A percentile compares a stretch with the other conserved stretches of the same genome.
Conservation (phyloP, 495 filamentous ascomycete genomes). For the Thozetella sp. region DNA sequence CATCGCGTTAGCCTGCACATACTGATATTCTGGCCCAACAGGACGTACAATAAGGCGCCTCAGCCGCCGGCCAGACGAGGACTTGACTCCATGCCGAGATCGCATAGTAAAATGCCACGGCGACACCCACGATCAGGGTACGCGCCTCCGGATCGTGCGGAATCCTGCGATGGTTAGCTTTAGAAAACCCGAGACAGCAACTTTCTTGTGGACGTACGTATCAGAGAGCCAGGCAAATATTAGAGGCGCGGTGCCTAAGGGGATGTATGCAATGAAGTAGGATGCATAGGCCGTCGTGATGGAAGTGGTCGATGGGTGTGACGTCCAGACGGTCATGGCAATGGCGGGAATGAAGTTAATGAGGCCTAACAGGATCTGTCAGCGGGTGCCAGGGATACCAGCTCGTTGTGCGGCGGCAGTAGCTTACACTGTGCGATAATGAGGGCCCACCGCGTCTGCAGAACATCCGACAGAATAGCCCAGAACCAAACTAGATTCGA, state of each 20-base stretch:
- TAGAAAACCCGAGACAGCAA: neutral
- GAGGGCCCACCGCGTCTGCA: slow-evolving; percentile 35
- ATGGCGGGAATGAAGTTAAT: slow-evolving; percentile 38
- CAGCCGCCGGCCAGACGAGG: slow-evolving; percentile 39
- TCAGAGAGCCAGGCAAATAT: slow-evolving; percentile 37
- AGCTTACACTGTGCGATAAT: slow-evolving; percentile 34
- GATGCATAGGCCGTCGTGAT: slow-evolving; percentile 34
- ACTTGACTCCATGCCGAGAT: slow-evolving; percentile 41
- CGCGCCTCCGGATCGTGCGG: slow-evolving; percentile 40
- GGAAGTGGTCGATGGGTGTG: slow-evolving; percentile 24
- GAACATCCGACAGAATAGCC: slow-evolving; percentile 36
- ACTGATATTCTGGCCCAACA: neutral
- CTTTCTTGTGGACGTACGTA: neutral
- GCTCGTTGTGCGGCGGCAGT: neutral
- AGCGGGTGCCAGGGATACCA: neutral
- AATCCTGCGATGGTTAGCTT: slow-evolving; percentile 6
- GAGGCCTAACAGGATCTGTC: slow-evolving; percentile 10
- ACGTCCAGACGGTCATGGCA: slow-evolving; percentile 39
- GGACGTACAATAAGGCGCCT: slow-evolving; percentile 40
- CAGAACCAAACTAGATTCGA: slow-evolving; percentile 33
- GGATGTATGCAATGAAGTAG: slow-evolving; percentile 38
- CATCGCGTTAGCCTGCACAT: neutral
- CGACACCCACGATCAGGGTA: slow-evolving; percentile 35
- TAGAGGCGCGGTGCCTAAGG: slow-evolving; percentile 36
- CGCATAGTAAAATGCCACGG: slow-evolving; percentile 38